A percentile compares a stretch with the other conserved stretches of the same genome.
Evolutionary conservation across 768 basidiomycete genomes (phyloP).

Genomic region (Coprinopsis marcescibilis): DNA sequence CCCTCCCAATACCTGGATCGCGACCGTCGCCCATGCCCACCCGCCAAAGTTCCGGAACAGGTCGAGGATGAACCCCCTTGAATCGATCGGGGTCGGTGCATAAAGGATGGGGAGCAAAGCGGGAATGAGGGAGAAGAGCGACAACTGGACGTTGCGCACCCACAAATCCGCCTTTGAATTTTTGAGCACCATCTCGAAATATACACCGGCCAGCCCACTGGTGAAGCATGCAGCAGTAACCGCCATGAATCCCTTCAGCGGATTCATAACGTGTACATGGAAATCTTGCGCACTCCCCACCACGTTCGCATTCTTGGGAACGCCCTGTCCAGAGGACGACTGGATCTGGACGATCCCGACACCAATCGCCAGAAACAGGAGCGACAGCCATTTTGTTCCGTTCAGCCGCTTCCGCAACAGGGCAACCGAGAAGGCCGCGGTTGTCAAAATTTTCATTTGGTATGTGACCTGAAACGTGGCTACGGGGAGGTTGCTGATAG

Average conservation of each 20-base stretch:
- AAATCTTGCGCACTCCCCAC: constrained; percentile 70
- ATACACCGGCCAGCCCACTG: constrained; percentile 93
- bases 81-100: constrained; percentile 31
- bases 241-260: constrained; percentile 82
- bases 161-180: constrained; percentile 85
- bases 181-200: constrained; percentile 98
- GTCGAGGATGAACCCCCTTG: constrained; percentile 46
- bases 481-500: constrained; percentile 89
- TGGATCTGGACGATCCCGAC: constrained; percentile 96
- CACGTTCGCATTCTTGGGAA: constrained; percentile 23
- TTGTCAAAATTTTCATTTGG: constrained; percentile 98
- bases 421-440: constrained; percentile 85
- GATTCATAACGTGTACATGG: constrained; percentile 67
- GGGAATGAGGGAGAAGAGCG: constrained; percentile 88
- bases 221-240: constrained; percentile 91
- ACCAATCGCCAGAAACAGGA: constrained; percentile 85
- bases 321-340: constrained; percentile 27
- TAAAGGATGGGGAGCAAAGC: constrained; percentile 79
- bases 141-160: constrained; percentile 96
- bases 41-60: constrained; percentile 83
- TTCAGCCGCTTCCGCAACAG: constrained; percentile 73
- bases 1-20: constrained; percentile 87
- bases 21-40: constrained; percentile 96
- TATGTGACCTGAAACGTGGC: constrained; percentile 98
- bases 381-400: constrained; percentile 76